phyloP scores from a whole-genome alignment of 176 grass and related monocot genomes.

The Paspalum notatum region DNA sequence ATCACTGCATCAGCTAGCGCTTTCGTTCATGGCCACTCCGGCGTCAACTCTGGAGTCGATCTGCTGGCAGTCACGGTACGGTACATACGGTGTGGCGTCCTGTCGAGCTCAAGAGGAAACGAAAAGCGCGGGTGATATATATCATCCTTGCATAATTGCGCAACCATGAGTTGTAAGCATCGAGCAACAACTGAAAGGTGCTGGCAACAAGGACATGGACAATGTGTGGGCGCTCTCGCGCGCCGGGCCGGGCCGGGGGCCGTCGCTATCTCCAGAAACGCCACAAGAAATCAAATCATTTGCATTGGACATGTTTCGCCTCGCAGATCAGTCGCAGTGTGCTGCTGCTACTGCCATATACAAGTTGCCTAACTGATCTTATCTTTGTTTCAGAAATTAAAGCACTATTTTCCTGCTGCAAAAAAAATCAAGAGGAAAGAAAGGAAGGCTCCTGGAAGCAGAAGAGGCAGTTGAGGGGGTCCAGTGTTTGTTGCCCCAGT shows the following conservation, averaged over 20 bases:
- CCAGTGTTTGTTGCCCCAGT: neutral
- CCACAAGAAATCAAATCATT: neutral
- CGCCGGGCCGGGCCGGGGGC: too few relatives aligned
- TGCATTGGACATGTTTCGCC: too few relatives aligned
- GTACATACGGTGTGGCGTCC: neutral
- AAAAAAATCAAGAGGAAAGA: neutral
- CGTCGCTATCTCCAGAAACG: neutral
- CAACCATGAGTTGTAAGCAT: slow-evolving; percentile 24
- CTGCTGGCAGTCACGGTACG: neutral
- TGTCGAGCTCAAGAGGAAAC: neutral
- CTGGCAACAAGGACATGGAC: neutral
- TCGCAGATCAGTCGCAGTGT: too few relatives aligned
- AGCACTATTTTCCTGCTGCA: neutral
- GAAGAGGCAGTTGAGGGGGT: neutral
- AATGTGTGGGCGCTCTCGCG: neutral
- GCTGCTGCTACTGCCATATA: too few relatives aligned
- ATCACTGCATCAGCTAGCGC: neutral
- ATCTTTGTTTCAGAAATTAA: neutral
- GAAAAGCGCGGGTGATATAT: neutral
- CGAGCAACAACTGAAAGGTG: slow-evolving; percentile 28
- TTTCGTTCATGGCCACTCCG: neutral
- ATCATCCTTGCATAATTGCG: slow-evolving; percentile 1
- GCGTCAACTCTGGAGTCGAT: neutral
- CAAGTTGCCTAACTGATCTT: neutral
- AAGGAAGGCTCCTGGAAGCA: slow-evolving; percentile 17